These are phyloP conservation scores for Dendrobium huoshanense DNA, from an alignment of 106 monocot genomes.

Conservation along the genomic window DNA sequence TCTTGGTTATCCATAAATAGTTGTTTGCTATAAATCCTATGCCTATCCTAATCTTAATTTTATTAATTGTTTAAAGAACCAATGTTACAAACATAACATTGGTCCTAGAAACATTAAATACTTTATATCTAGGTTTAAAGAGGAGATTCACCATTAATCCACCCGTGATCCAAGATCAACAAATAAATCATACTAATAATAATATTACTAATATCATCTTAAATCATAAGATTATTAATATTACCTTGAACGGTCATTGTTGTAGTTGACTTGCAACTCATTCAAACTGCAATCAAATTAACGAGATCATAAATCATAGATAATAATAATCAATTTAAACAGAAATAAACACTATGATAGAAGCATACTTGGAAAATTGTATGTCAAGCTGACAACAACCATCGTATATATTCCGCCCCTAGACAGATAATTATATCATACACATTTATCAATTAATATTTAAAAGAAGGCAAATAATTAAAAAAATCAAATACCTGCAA, in stretches of 20 bases:
- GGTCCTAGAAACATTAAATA: too few relatives aligned
- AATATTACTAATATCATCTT: slow-evolving; percentile 35
- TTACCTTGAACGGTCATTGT: slow-evolving; percentile 91
- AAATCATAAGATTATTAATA: slow-evolving; percentile 1
- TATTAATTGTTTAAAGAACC: too few relatives aligned
- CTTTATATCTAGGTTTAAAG: neutral
- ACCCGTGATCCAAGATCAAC: neutral
- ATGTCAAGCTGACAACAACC: slow-evolving; percentile 97
- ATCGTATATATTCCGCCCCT: slow-evolving; percentile 95
- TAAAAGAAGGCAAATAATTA: neutral
- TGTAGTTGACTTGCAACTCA: slow-evolving; percentile 93
- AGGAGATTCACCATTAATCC: neutral
- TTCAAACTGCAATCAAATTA: slow-evolving; percentile 51
- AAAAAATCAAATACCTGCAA: slow-evolving; percentile 49
- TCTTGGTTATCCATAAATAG: too few relatives aligned
- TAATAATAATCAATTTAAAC: neutral
- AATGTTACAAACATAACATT: too few relatives aligned
- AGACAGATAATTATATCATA: slow-evolving; percentile 8
- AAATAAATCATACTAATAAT: neutral
- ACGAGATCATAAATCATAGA: slow-evolving; percentile 7
- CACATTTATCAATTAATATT: slow-evolving; percentile 3
- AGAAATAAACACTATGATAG: neutral
- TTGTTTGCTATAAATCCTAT: too few relatives aligned
- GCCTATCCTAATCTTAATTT: too few relatives aligned
- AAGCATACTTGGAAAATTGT: slow-evolving; percentile 78